These are phyloP conservation scores for Apophysomyces variabilis DNA, from an alignment of 371 early-diverging fungal genomes.

Conservation along the genomic window DNA sequence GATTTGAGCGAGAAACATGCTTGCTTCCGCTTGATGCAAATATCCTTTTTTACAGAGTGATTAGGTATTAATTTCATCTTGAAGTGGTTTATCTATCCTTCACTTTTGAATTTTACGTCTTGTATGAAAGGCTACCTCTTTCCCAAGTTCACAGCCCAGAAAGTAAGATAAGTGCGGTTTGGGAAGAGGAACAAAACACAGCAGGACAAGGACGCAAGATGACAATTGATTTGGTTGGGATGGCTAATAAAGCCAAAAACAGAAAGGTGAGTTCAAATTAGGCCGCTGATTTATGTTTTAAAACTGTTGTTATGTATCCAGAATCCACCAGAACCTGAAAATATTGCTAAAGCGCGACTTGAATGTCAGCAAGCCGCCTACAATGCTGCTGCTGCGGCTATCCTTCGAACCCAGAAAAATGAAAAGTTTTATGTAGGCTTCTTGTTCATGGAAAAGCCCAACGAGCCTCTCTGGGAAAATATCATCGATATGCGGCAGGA, in stretches of 20 bases:
- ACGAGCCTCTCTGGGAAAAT: conserved; percentile 56
- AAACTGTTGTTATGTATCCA: neutral
- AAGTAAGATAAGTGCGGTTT: conserved; percentile 31
- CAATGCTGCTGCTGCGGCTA: conserved; percentile 60
- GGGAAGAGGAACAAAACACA: conserved; percentile 23
- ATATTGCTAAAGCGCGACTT: conserved; percentile 16
- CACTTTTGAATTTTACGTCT: conserved; percentile 33
- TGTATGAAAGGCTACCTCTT: conserved; percentile 43
- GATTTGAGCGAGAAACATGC: conserved; percentile 53
- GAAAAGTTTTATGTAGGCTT: conserved; percentile 52
- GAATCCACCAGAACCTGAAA: conserved; percentile 12
- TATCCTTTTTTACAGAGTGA: conserved; percentile 39
- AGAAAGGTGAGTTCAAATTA: conserved; percentile 14
- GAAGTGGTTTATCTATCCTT: conserved; percentile 11
- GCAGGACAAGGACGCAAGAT: conserved; percentile 27
- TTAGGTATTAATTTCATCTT: conserved; percentile 5
- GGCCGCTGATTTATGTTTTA: neutral
- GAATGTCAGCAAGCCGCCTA: conserved; percentile 65
- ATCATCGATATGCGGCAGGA: conserved; percentile 47
- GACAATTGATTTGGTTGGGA: conserved; percentile 29
- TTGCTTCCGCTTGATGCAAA: conserved; percentile 51
- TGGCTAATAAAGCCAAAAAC: conserved; percentile 22
- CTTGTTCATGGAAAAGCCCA: conserved; percentile 47
- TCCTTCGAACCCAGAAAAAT: conserved; percentile 54
- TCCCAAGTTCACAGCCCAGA: conserved; percentile 40